Evolutionary conservation across 768 basidiomycete species (phyloP), one percentile per base, ranked within the genome.

Genomic region (Boletus vermiculosoides): DNA sequence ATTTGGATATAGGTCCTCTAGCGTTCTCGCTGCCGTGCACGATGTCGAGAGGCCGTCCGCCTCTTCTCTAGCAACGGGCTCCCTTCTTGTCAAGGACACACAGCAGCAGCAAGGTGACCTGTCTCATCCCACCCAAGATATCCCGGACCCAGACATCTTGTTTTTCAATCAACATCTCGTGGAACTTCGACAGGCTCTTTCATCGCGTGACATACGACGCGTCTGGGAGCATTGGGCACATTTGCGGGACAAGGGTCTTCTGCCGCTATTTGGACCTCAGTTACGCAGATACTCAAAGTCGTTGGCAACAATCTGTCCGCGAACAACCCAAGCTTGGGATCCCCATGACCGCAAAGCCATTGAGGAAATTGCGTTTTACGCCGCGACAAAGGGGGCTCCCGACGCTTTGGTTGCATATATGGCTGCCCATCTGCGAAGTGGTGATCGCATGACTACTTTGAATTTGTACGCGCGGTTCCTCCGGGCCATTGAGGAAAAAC

Each of bases 341-440:
- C 62, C 70, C 12, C 52, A 57, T 22, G 63, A 75, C 22, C 66
- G 63, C 57, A 63, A 63, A 22, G 60, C 67, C 3, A 67, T 80
- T 5, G 75, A 80, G 59, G 73, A 78, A 52, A 78, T 88, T 47
- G 81, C 83, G 7, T 49, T 87, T 22, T 65, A 74, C 37, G 73
- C 80, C 8, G 83, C 86, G 0, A 73, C 65, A 12, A 68, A 66
- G 30, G 75, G 80, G 31, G 76, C 76, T 10, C 72, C 77, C 15
- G 75, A 77, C 12, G 81, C 81, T 5, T 70, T 90, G 46, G 73
- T 73, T 50, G 76, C 78, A 22, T 76, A 78, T 58, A 77, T 90
- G 80, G 61, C 76, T 44, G 64, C 69, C 37, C 72, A 80, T 59
- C 65, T 88, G 53, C 66, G 70, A 41, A 64, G 66, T 18, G 68